Percentiles rank a stretch among this genome's conserved stretches.
These are phyloP conservation scores for Vishniacozyma victoriae DNA, from an alignment of 768 basidiomycete genomes.

Conservation along the genomic window DNA sequence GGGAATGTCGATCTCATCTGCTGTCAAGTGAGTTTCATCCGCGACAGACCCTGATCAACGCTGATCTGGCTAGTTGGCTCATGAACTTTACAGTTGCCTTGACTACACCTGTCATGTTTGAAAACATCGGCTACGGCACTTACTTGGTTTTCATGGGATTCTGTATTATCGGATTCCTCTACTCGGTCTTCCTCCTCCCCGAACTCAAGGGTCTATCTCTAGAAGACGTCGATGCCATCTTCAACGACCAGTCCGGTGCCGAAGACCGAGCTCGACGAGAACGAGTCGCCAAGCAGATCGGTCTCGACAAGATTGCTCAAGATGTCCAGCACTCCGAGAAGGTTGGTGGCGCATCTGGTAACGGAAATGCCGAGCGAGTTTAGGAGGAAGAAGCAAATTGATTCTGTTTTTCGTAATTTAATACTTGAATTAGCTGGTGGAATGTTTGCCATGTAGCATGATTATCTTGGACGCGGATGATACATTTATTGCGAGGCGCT, in stretches of 20 bases:
- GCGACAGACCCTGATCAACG: conserved; percentile 1
- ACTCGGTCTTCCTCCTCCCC: conserved; percentile 59
- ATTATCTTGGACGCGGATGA: too few species aligned
- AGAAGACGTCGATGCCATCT: conserved; percentile 82
- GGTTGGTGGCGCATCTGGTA: conserved; percentile 1
- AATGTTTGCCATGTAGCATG: too few species aligned
- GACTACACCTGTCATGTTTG: conserved; percentile 67
- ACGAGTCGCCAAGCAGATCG: conserved; percentile 60
- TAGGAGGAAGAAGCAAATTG: too few species aligned
- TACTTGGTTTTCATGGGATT: conserved; percentile 61
- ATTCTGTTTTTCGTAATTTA: too few species aligned
- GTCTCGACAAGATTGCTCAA: conserved; percentile 51
- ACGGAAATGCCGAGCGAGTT: too few species aligned
- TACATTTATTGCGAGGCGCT: too few species aligned
- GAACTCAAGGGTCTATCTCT: conserved; percentile 56
- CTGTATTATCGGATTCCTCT: conserved; percentile 63
- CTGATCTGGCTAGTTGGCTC: conserved; percentile 5
- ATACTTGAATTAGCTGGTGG: too few species aligned
- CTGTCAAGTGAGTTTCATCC: conserved; percentile 52
- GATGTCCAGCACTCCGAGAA: conserved; percentile 39
- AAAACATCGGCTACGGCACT: conserved; percentile 62
- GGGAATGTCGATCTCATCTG: conserved; percentile 67
- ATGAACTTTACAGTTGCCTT: conserved; percentile 52
- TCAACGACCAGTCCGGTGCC: conserved; percentile 59
- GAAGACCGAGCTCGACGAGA: conserved; percentile 55